Percentiles rank a stretch among this genome's conserved stretches.
phyloP scores from a whole-genome alignment of 2,329 filamentous ascomycete genomes.

The Penicillium sp. region DNA sequence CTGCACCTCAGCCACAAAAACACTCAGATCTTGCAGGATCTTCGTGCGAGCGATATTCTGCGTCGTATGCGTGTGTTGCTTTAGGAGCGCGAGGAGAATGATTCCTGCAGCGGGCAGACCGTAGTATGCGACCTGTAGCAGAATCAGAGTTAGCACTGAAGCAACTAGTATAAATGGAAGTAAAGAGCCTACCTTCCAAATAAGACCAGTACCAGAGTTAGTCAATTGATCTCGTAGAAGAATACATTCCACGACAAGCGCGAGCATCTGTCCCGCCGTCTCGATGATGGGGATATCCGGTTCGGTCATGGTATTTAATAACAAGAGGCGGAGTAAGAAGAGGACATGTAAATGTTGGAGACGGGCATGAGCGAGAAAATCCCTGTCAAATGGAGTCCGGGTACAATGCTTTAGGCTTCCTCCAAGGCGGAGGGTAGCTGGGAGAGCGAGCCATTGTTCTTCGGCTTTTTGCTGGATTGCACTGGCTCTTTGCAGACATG shows the following conservation, averaged over 20 bases:
- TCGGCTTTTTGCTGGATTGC: constrained; percentile 23
- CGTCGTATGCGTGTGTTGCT: constrained; percentile 16
- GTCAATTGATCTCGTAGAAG: constrained; percentile 27
- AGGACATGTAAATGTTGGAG: constrained; percentile 30
- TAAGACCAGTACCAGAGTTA: constrained; percentile 28
- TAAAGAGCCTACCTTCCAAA: constrained; percentile 26
- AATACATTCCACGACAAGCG: constrained; percentile 28
- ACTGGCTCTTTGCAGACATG: constrained; percentile 16
- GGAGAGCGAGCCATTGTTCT: constrained; percentile 22
- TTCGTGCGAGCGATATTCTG: constrained; percentile 16
- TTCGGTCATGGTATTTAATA: constrained; percentile 24
- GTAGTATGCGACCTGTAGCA: constrained; percentile 26
- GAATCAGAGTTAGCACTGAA: background rate
- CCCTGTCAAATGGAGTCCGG: constrained; percentile 23
- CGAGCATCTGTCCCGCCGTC: constrained; percentile 29
- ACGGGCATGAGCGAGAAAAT: constrained; percentile 26
- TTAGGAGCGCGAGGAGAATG: constrained; percentile 28
- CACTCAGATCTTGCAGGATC: constrained; percentile 26
- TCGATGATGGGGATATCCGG: constrained; percentile 26
- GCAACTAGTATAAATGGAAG: background rate
- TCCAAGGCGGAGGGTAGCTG: constrained; percentile 23
- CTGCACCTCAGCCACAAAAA: constrained; percentile 31
- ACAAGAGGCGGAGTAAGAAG: constrained; percentile 25
- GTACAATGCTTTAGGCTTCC: constrained; percentile 22
- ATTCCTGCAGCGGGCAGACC: constrained; percentile 32